Conservation (phyloP, 257 asterid genomes). For the Primulina eburnea region DNA sequence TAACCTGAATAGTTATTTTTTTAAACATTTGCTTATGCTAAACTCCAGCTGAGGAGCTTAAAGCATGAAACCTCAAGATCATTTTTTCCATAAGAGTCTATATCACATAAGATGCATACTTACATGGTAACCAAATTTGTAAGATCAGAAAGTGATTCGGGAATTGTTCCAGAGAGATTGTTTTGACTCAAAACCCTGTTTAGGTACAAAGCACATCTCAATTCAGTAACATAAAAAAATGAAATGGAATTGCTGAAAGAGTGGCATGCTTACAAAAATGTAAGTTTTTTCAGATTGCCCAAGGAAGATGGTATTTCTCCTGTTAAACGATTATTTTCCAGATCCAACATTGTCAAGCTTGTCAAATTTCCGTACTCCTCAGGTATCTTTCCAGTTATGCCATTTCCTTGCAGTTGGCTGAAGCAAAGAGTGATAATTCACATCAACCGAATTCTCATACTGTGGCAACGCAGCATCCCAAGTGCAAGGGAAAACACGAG, state of each 20-base stretch:
- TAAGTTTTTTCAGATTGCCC: slow-evolving; percentile 69
- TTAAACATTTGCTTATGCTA: background rate
- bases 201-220: slow-evolving; percentile 20
- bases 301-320: slow-evolving; percentile 85
- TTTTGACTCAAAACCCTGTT: slow-evolving; percentile 75
- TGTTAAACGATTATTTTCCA: slow-evolving; percentile 63
- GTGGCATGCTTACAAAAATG: slow-evolving; percentile 61
- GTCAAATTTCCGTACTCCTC: slow-evolving; percentile 73
- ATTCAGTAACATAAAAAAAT: slow-evolving; percentile 1
- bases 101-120: slow-evolving; percentile 30
- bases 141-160: slow-evolving; percentile 73
- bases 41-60: background rate
- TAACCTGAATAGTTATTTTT: background rate
- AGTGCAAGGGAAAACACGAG: background rate
- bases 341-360: slow-evolving; percentile 77
- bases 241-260: slow-evolving; percentile 4
- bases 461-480: background rate
- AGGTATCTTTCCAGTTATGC: slow-evolving; percentile 76
- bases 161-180: slow-evolving; percentile 69
- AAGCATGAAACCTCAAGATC: background rate
- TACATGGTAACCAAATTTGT: slow-evolving; percentile 57
- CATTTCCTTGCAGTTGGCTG: slow-evolving; percentile 91
- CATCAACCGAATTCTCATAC: slow-evolving; percentile 4
- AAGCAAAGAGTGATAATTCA: slow-evolving; percentile 24
- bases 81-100: background rate